Evolutionary conservation across 2,329 filamentous ascomycete species (phyloP).

Genomic region (Aspergillus neoniger): DNA sequence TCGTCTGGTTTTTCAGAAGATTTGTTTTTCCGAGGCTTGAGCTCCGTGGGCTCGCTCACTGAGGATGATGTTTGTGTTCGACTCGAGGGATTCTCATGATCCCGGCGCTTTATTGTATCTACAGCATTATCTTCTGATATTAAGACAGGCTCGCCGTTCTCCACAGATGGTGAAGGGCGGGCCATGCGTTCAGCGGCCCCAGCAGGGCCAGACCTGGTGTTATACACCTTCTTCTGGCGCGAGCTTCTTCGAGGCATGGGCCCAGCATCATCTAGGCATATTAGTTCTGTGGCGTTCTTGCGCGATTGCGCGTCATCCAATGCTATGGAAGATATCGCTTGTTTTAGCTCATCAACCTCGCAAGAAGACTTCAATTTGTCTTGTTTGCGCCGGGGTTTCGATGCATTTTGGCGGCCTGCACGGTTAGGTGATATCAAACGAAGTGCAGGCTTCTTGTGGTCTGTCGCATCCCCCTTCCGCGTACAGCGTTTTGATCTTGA

Average conservation of each 20-base stretch:
- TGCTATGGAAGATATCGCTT: conserved; percentile 22
- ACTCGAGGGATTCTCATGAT: neutral
- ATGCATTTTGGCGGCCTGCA: neutral
- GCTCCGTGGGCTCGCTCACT: neutral
- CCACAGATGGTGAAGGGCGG: neutral
- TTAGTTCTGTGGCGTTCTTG: neutral
- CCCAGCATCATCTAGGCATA: neutral
- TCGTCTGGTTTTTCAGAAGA: neutral
- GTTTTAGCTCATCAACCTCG: conserved; percentile 22
- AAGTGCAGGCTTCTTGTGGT: neutral
- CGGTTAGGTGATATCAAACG: conserved; percentile 1
- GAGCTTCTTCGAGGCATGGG: conserved; percentile 14
- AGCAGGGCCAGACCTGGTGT: neutral
- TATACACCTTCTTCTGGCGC: neutral
- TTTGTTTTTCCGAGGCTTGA: neutral
- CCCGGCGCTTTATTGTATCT: no score
- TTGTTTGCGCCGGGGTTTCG: neutral
- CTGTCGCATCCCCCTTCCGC: neutral
- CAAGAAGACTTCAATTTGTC: neutral
- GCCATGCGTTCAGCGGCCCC: neutral
- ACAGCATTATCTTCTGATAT: neutral
- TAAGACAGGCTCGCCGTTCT: neutral
- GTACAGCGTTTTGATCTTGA: neutral
- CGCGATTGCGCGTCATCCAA: conserved; percentile 12
- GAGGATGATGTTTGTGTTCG: neutral